Base-by-base conservation (phyloP, 768 basidiomycete species). In the Suillus tomentosus region DNA sequence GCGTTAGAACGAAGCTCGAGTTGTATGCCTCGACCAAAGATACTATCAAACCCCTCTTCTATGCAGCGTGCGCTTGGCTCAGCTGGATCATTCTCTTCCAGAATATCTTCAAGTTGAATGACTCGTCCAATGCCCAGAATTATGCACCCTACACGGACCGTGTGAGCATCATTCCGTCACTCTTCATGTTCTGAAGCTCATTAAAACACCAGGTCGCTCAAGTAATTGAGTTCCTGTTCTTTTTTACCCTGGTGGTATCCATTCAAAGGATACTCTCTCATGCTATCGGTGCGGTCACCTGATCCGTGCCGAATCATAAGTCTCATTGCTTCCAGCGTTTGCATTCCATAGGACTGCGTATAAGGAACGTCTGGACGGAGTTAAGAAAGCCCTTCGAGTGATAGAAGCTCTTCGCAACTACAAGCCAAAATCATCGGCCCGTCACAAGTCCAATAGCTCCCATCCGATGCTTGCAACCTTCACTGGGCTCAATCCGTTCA, bases 261-360 rank as follows among this genome's bases (percentile, higher is more conserved):
- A 74, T 76, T 10, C 89, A 91, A 72, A 80, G 83, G 67, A 87
- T 93, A 82, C 74, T 91, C 22, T 87, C 87, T 1, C 90, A 92
- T 69, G 80, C 84, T 40, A 84, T 92, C 40, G 82, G 82, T 82
- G 69, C 19, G 69, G 3, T 43, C 37, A 27, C 48, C 9, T 19
- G 7, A 15, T n/a, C 19, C 22, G 14, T 10, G 3, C 55, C 17
- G 22, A 10, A 22, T 24, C 65, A 65, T 27, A 36, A 43, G 40
- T 19, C 65, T 63, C 22, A 48, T n/a, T 15, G 22, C 19, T 19
- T 22, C 24, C 54, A 82, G 90, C 91, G 0, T 89, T 90, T 68
- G 81, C 83, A 22, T 94, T 94, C 75, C 91, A 93, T 72, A 84
- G 81, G n/a, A 87, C 84, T 3, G 92, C 92, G 11, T 94, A 86